Base-by-base conservation (phyloP, 2,329 filamentous ascomycete genomes). In the Celoporthe dispersa region DNA sequence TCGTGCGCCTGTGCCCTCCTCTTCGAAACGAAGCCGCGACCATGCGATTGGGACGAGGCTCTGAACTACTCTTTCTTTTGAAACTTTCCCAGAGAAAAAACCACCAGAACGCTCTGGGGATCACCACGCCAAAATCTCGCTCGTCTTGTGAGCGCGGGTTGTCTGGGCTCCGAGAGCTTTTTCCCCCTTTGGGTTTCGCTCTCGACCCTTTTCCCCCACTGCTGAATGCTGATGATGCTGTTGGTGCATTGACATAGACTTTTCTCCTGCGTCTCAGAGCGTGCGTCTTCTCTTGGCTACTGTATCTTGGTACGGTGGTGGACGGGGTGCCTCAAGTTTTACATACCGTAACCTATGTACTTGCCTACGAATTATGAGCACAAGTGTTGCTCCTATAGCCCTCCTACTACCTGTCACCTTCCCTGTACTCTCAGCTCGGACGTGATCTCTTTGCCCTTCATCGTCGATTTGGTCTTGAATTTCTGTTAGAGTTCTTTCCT, bases 1-100 rank as follows among this genome's bases (percentile, higher is more conserved):
- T 61, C 60, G 53, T 53, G 28, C 35, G 39, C 2, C 9, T 8
- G 44, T 11, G 4, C 4, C 1, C 44, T 19, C 14, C 39, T n/a
- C n/a, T n/a, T 59, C 64, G 59, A 64, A 67, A 67, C 68, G 44
- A 28, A 48, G 66, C 68, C n/a, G n/a, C 44, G 39, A 44, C 19
- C 39, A 48, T 67, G 57, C 59, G 68, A 67, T 67, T 57, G 59
- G 64, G 5, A 8, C 33, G 14, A 62, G 51, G 55, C 41, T 57
- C 62, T 28, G 19, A 28, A n/a, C 1, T 14, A 11, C 28, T n/a
- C n/a, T 3, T 22, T 31, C 22, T 22, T 19, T 25, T 35, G 28
- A 51, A 35, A 35, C 19, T 37, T 64, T 11, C 6, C 25, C 8
- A 48, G 19, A 16, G n/a, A 41, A 33, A 16, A 14, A 1, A 16